These are phyloP conservation scores for Fraxinus sp. DNA, from an alignment of 305 asterid species.

Conservation along the genomic window DNA sequence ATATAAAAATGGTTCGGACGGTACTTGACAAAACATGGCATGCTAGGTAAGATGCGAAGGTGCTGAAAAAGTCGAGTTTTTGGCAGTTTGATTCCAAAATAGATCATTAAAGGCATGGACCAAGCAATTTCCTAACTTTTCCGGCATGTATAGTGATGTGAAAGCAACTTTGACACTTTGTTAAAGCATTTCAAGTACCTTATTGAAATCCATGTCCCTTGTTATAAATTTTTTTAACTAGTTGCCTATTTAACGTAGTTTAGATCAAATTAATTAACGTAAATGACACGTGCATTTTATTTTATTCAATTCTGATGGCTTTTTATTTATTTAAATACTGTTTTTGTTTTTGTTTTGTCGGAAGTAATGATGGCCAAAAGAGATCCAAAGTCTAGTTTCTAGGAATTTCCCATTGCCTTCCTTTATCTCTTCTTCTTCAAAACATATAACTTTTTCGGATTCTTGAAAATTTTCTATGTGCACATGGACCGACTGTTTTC, in stretches of 20 bases:
- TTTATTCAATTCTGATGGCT: slow-evolving; percentile 39
- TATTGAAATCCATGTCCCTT: slow-evolving; percentile 34
- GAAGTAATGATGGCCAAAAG: background rate
- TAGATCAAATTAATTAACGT: background rate
- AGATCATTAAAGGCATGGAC: slow-evolving; percentile 35
- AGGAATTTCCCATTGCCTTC: slow-evolving; percentile 28
- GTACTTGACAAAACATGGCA: background rate
- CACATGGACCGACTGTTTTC: no score
- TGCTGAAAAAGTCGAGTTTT: slow-evolving; percentile 22
- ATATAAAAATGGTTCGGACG: background rate
- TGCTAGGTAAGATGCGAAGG: slow-evolving; percentile 4
- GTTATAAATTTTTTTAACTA: slow-evolving; percentile 8
- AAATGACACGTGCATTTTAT: background rate
- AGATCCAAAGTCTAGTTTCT: slow-evolving; percentile 6
- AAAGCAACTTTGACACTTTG: slow-evolving; percentile 32
- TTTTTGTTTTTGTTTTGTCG: background rate
- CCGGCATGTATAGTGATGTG: slow-evolving; percentile 42
- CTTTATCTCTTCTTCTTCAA: background rate
- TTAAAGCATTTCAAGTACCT: slow-evolving; percentile 18
- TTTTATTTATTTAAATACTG: background rate
- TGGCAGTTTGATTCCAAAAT: slow-evolving; percentile 28
- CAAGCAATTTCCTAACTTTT: slow-evolving; percentile 38
- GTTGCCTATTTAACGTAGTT: background rate
- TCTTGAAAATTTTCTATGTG: background rate
- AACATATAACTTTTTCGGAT: background rate